These are phyloP conservation scores for Zizania latifolia DNA, from an alignment of 176 grass and related monocot genomes.

Conservation along the genomic window DNA sequence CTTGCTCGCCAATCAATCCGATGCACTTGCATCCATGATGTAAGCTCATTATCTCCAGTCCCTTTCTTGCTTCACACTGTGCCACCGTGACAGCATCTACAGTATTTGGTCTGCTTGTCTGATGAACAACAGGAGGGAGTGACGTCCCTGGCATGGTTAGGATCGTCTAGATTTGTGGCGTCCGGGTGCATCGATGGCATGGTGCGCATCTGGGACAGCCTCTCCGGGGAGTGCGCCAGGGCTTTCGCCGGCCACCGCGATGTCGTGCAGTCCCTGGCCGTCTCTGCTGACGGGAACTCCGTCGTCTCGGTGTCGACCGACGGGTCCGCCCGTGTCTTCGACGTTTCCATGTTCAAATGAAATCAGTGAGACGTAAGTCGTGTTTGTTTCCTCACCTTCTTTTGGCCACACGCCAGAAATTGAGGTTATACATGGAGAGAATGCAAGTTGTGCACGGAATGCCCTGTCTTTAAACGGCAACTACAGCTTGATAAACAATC, in stretches of 20 bases:
- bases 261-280: constrained; percentile 53
- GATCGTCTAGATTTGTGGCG: constrained; percentile 60
- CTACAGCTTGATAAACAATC: too few relatives aligned
- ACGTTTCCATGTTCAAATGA: constrained; percentile 45
- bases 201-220: constrained; percentile 85
- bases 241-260: constrained; percentile 48
- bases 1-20: constrained; percentile 44
- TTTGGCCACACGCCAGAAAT: too few relatives aligned
- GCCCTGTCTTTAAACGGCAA: too few relatives aligned
- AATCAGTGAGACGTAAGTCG: too few relatives aligned
- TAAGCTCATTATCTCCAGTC: background rate
- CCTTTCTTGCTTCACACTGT: too few relatives aligned
- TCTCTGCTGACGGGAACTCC: constrained; percentile 31
- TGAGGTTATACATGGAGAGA: too few relatives aligned
- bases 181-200: constrained; percentile 69
- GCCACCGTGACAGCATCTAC: background rate
- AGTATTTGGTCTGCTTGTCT: background rate
- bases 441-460: too few relatives aligned
- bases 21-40: constrained; percentile 69
- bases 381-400: too few relatives aligned
- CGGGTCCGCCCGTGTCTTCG: constrained; percentile 45
- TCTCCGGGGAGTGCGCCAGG: constrained; percentile 49
- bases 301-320: constrained; percentile 63
- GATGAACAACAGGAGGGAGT: constrained; percentile 65
- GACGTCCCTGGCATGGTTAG: constrained; percentile 57